These are phyloP conservation scores for Laburnicola sp. DNA, from an alignment of 2,329 filamentous ascomycete genomes.

Conservation along the genomic window DNA sequence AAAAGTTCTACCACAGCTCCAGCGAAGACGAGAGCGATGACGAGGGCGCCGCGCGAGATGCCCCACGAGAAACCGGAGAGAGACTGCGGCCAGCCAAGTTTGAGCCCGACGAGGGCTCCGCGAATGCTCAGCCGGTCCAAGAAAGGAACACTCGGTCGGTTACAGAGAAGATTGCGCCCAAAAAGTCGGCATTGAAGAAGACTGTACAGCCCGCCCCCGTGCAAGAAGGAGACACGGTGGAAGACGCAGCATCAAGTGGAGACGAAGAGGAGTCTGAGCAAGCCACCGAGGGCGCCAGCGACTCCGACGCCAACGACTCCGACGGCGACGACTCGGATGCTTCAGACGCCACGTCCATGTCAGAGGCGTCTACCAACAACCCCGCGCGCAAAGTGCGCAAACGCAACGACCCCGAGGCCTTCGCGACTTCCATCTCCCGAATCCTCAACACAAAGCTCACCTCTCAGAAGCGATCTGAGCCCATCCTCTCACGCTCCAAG, in stretches of 20 bases:
- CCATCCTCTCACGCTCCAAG: slow-evolving; percentile 83
- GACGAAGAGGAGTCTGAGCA: slow-evolving; percentile 43
- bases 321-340: slow-evolving; percentile 46
- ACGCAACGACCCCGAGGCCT: slow-evolving; percentile 87
- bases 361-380: slow-evolving; percentile 39
- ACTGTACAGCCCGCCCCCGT: slow-evolving; percentile 15
- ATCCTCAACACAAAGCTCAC: slow-evolving; percentile 90
- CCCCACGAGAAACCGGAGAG: slow-evolving; percentile 24
- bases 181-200: slow-evolving; percentile 30
- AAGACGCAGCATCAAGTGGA: slow-evolving; percentile 31
- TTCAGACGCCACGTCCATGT: slow-evolving; percentile 40
- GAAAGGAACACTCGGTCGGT: slow-evolving; percentile 15
- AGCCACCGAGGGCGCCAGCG: slow-evolving; percentile 44
- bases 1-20: slow-evolving; percentile 66
- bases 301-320: slow-evolving; percentile 37
- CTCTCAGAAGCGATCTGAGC: slow-evolving; percentile 78
- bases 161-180: too few relatives aligned
- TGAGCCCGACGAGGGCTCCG: slow-evolving; percentile 44
- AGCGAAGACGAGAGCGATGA: slow-evolving; percentile 58
- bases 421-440: slow-evolving; percentile 90
- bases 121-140: slow-evolving; percentile 3
- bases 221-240: slow-evolving; percentile 30
- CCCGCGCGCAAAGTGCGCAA: slow-evolving; percentile 64
- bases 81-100: slow-evolving; percentile 42
- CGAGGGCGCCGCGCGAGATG: slow-evolving; percentile 36